Evolutionary conservation across 768 basidiomycete genomes (phyloP).

Genomic region (Termitomyces sp.): DNA sequence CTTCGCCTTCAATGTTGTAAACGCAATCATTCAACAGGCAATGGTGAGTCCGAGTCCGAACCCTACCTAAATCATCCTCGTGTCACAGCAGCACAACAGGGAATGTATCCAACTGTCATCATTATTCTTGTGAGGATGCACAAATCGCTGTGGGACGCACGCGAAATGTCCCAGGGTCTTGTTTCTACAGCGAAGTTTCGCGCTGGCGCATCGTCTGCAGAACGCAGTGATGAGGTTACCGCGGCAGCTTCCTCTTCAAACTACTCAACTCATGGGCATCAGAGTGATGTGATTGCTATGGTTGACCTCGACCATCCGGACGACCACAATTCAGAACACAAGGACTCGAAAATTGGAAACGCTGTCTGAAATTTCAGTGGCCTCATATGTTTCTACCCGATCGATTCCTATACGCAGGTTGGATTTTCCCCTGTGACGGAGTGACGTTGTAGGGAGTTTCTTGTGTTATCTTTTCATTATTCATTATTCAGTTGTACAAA

Average conservation of each 20-base stretch:
- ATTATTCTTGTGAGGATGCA: constrained; percentile 28
- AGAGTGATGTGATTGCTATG: constrained; percentile 4
- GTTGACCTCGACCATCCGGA: background rate
- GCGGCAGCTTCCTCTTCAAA: background rate
- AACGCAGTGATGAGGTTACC: background rate
- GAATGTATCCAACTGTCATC: constrained; percentile 28
- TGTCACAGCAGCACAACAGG: constrained; percentile 15
- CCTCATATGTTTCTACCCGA: no score
- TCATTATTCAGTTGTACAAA: background rate
- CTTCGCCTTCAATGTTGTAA: constrained; percentile 24
- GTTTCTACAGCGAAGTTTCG: constrained; percentile 6
- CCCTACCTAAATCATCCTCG: background rate
- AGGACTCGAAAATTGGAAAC: background rate
- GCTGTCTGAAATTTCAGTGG: background rate
- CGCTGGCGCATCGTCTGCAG: background rate
- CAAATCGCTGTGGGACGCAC: constrained; percentile 25
- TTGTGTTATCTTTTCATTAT: no score
- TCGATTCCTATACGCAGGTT: background rate
- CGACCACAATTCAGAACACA: background rate
- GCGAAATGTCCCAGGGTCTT: constrained; percentile 15
- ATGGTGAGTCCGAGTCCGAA: constrained; percentile 2
- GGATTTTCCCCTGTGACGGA: no score
- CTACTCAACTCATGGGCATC: background rate
- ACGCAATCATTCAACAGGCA: constrained; percentile 25
- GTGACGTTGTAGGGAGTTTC: background rate